Conservation (phyloP, 2,329 filamentous ascomycete genomes). For the Ceratocystis smalleyi region DNA sequence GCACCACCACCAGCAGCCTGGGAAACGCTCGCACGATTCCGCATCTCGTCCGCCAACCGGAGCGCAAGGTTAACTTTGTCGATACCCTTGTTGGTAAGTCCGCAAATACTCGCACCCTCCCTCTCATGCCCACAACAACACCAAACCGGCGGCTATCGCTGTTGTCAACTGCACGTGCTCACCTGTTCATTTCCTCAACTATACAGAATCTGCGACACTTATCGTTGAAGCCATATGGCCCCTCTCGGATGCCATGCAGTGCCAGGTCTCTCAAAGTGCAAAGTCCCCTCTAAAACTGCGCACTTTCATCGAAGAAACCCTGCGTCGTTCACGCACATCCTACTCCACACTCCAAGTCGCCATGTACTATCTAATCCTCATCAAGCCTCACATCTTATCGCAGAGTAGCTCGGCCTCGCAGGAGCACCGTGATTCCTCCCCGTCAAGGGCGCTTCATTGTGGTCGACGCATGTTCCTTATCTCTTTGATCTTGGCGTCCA, state of each 20-base stretch:
- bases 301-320: constrained; percentile 93
- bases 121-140: background rate
- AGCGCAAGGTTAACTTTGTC: constrained; percentile 89
- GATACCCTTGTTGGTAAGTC: constrained; percentile 94
- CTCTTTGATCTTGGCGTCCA: constrained; percentile 86
- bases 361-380: constrained; percentile 86
- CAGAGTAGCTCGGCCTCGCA: constrained; percentile 65
- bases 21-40: constrained; percentile 39
- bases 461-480: constrained; percentile 95
- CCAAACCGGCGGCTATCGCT: background rate
- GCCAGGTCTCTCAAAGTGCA: constrained; percentile 54
- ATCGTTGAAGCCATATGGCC: constrained; percentile 98
- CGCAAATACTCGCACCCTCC: background rate
- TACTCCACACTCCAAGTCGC: constrained; percentile 96
- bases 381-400: constrained; percentile 56
- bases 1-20: constrained; percentile 40
- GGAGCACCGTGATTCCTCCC: constrained; percentile 56
- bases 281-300: constrained; percentile 76
- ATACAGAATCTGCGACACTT: constrained; percentile 82
- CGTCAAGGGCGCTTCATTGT: constrained; percentile 73
- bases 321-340: constrained; percentile 85
- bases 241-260: constrained; percentile 57
- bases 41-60: constrained; percentile 65
- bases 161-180: constrained; percentile 8
- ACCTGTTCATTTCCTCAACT: constrained; percentile 9